Evolutionary conservation across 2,329 filamentous ascomycete genomes (phyloP).

Genomic region (Fusarium sterilihyphosum): DNA sequence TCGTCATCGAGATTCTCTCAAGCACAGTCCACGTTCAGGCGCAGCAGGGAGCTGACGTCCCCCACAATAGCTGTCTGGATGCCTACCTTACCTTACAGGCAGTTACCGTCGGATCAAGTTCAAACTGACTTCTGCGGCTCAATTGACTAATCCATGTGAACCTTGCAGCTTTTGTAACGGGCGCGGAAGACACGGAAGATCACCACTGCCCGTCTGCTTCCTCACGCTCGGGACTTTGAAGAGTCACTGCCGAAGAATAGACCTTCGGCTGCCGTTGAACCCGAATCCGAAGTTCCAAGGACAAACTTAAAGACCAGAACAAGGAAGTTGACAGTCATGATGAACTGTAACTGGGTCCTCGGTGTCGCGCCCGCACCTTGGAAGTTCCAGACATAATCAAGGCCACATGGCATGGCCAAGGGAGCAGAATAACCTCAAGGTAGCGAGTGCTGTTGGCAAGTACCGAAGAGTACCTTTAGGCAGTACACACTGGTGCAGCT

Average conservation of each 20-base stretch:
- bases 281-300: slow-evolving; percentile 9
- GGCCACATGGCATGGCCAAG: not conserved
- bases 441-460: not conserved
- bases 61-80: slow-evolving; percentile 13
- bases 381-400: not conserved
- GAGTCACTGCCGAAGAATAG: not conserved
- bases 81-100: not conserved
- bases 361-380: not conserved
- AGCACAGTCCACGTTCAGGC: slow-evolving; percentile 1
- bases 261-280: not conserved
- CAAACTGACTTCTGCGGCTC: slow-evolving; percentile 1
- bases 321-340: not conserved
- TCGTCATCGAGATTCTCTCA: slow-evolving; percentile 6
- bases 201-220: not conserved
- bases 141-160: not conserved
- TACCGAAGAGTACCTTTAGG: not conserved
- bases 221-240: not conserved
- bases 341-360: not conserved
- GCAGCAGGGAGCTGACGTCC: not conserved
- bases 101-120: not conserved
- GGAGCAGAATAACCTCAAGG: slow-evolving; percentile 1
- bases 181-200: slow-evolving; percentile 20
- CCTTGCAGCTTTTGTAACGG: not conserved
- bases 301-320: not conserved
- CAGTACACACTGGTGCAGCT: not conserved